Percentiles rank a stretch among this genome's conserved stretches.
phyloP scores from a whole-genome alignment of 2,329 filamentous ascomycete species.

The Phyllosticta citrichinensis region DNA sequence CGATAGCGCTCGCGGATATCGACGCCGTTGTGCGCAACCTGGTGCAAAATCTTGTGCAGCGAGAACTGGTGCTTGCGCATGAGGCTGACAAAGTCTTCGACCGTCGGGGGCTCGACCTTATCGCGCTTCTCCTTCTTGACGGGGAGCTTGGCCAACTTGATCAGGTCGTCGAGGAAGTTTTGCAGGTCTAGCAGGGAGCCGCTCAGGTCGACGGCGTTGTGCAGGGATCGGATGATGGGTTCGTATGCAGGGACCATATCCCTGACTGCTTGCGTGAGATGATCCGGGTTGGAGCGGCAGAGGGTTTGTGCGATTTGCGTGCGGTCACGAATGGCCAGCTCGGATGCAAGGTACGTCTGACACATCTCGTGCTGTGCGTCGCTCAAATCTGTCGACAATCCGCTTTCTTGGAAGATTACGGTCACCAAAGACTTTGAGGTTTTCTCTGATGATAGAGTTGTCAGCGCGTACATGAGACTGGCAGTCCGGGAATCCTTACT shows the following conservation, averaged over 20 bases:
- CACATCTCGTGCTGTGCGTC: slow-evolving; percentile 54
- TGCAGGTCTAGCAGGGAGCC: slow-evolving; percentile 59
- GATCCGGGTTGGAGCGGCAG: slow-evolving; percentile 60
- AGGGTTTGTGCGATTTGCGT: slow-evolving; percentile 57
- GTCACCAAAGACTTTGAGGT: slow-evolving; percentile 53
- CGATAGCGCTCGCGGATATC: slow-evolving; percentile 53
- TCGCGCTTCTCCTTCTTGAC: slow-evolving; percentile 22
- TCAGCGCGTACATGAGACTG: slow-evolving; percentile 4
- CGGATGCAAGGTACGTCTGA: slow-evolving; percentile 59
- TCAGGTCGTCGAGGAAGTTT: slow-evolving; percentile 59
- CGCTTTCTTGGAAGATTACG: slow-evolving; percentile 49
- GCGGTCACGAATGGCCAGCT: slow-evolving; percentile 65
- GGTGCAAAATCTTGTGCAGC: slow-evolving; percentile 61
- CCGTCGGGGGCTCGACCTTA: slow-evolving; percentile 38
- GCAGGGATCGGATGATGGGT: slow-evolving; percentile 61
- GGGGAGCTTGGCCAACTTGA: slow-evolving; percentile 41
- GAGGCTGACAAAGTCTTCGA: slow-evolving; percentile 62
- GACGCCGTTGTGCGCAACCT: slow-evolving; percentile 57
- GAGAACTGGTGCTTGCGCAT: slow-evolving; percentile 54
- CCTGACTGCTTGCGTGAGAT: slow-evolving; percentile 58
- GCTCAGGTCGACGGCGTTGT: slow-evolving; percentile 61
- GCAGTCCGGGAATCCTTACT: slow-evolving; percentile 16
- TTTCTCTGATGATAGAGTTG: slow-evolving; percentile 11
- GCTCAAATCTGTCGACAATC: slow-evolving; percentile 39
- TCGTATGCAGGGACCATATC: slow-evolving; percentile 60